Base-by-base conservation (phyloP, 129 eudicot genomes). In the Saposhnikovia divaricata region DNA sequence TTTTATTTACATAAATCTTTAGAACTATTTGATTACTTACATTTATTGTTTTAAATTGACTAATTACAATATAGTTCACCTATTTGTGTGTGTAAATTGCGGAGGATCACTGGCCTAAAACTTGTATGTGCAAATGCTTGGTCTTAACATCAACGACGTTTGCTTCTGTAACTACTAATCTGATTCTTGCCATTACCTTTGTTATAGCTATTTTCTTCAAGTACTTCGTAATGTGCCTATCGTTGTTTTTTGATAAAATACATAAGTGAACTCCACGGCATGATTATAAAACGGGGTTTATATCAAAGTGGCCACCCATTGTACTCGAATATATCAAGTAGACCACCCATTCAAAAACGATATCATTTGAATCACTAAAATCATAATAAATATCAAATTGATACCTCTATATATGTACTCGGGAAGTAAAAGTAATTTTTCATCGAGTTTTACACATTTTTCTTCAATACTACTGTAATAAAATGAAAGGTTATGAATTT, bases 91-190 rank as follows among this genome's bases (percentile, higher is more conserved):
- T 65, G 72, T 65, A 31, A 27, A 34, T 68, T 28, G n/a, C 84
- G 84, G 86, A 61, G 84, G 82, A 72, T 80, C 88, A 1, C n/a
- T 89, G 71, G 74, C 85, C 18, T 88, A 86, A 71, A 84, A 89
- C 76, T 5, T 86, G 74, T 89, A 77, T 34, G 81, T 70, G 16
- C 76, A 74, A 74, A 50, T 79, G 87, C 73, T 82, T 89, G 81
- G 86, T 55, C 13, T 78, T 82, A 63, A 89, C 92, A 0, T 89
- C 92, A 27, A 85, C 92, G 2, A 86, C 89, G 2, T 86, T 61
- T 73, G 85, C 76, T 53, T 63, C 77, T 1, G 85, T 89, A 9
- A 80, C 77, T 16, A 53, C 61, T 31, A 89, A 89, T 83, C 77
- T 84, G 74, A 79, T 84, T 37, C 89, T 89, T 13, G 86, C 83